These are phyloP conservation scores for Elaeagnus macrophylla DNA, from an alignment of 306 rosid genomes.

Conservation along the genomic window DNA sequence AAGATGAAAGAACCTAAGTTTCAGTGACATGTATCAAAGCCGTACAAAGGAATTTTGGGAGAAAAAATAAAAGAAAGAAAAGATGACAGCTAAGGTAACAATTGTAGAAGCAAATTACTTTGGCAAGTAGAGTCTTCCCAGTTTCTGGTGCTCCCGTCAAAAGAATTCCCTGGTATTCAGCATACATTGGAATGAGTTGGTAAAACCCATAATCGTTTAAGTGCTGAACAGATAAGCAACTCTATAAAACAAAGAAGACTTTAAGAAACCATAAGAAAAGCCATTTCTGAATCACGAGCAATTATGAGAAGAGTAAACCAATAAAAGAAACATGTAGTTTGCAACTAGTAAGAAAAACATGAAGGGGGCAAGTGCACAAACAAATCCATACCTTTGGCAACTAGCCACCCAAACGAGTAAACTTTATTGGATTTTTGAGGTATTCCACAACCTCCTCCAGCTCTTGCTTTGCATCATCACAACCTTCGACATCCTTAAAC, in stretches of 20 bases:
- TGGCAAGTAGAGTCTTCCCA: conserved; percentile 93
- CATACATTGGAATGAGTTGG: conserved; percentile 23
- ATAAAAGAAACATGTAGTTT: background rate
- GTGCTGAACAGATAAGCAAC: conserved; percentile 4
- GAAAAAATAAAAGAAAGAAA: conserved; percentile 6
- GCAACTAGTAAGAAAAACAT: background rate
- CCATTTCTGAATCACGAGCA: background rate
- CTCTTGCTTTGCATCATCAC: conserved; percentile 99
- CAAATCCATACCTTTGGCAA: conserved; percentile 73
- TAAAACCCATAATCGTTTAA: conserved; percentile 11
- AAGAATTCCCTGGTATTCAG: conserved; percentile 78
- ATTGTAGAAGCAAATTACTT: conserved; percentile 38
- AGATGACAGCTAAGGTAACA: no score
- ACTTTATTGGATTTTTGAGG: conserved; percentile 84
- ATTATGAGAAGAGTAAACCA: background rate
- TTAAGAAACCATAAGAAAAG: conserved; percentile 4
- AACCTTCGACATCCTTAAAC: conserved; percentile 97
- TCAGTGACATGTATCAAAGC: background rate
- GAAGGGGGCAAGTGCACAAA: no score
- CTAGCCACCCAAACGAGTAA: conserved; percentile 97
- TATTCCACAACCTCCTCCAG: conserved; percentile 99
- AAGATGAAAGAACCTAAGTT: background rate
- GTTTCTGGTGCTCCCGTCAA: conserved; percentile 99
- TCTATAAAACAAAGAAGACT: conserved; percentile 4
- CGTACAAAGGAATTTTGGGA: background rate